Base-by-base conservation (phyloP, 805 yeast species). In the Starmerella kuoi region DNA sequence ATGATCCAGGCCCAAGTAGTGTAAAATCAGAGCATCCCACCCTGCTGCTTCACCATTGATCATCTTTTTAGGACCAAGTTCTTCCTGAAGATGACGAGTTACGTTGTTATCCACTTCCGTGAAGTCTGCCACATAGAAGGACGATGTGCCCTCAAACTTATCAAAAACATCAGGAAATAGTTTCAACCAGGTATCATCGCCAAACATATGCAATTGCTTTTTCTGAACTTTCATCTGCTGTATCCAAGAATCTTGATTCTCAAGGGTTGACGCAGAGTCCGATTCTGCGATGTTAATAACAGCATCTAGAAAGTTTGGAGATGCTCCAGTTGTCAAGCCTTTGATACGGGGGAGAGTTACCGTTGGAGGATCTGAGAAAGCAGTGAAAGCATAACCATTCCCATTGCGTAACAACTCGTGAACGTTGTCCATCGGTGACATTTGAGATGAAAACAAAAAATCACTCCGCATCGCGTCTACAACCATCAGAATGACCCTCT, bases 181-280 rank as follows among this genome's bases (percentile, higher is more conserved):
- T 56, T 85, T 87, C 48, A 87, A 61, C 99, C 99, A 91, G 1
- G 99, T 91, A 57, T 91, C 98, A 61, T 91, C 99, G 25, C 99
- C 99, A 64, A 72, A 88, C 72, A 91, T 83, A 56, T 86, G 80
- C 23, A 91, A 64, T 18, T 55, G 66, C 56, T 68, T 68, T 23
- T 58, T 59, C 4, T 56, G 56, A 2, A 41, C 35, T 11, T 53
- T 41, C 61, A 86, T 67, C 56, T 91, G 97, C 27, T 67, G 67
- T 8, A 87, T 58, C 95, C 96, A 86, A 23, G 91, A 80, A 58
- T 91, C 98, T 49, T 80, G 93, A 38, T 70, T 73, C 0, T 73
- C 69, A 36, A 87, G 58, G 8, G 83, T 77, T 0, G 86, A 72
- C 1, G 74, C 64, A 28, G 77, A 77, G 48, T 85, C 94, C 35